Percentiles rank a stretch among this genome's conserved stretches.
Evolutionary conservation across 176 grass and related monocot species (phyloP).

Genomic region (Dactylis glomerata): DNA sequence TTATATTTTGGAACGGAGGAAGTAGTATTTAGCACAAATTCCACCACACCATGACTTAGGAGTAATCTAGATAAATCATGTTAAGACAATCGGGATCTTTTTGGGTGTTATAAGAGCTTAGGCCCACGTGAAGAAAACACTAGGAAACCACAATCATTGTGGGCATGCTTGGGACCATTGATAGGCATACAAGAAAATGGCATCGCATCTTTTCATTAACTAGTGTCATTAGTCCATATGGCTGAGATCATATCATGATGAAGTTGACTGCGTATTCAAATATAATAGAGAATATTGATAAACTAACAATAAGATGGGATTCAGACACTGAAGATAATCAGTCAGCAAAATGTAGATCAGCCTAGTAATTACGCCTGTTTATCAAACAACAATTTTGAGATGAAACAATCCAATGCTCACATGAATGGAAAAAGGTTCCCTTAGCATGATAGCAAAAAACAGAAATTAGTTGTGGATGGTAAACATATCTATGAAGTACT

Average conservation of each 20-base stretch:
- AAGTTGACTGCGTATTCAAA: background rate
- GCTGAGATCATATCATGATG: background rate
- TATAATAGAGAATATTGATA: background rate
- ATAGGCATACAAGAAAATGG: background rate
- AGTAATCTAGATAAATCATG: too few relatives aligned
- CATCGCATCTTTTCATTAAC: constrained; percentile 5
- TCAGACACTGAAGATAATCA: background rate
- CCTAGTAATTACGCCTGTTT: background rate
- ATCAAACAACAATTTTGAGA: background rate
- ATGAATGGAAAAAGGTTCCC: background rate
- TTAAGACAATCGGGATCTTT: too few relatives aligned
- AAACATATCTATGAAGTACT: background rate
- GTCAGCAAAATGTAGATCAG: background rate
- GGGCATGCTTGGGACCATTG: background rate
- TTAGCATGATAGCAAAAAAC: background rate
- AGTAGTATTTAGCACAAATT: too few relatives aligned
- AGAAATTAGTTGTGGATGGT: background rate
- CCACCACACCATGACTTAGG: too few relatives aligned
- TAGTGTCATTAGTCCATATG: constrained; percentile 10
- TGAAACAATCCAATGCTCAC: background rate
- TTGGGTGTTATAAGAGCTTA: background rate
- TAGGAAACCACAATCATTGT: background rate
- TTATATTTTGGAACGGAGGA: too few relatives aligned
- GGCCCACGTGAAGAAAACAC: background rate
- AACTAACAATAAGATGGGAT: background rate